Percentiles rank a stretch among this genome's conserved stretches.
Conservation (phyloP, 129 eudicot genomes). For the Pulicaria dysenterica region DNA sequence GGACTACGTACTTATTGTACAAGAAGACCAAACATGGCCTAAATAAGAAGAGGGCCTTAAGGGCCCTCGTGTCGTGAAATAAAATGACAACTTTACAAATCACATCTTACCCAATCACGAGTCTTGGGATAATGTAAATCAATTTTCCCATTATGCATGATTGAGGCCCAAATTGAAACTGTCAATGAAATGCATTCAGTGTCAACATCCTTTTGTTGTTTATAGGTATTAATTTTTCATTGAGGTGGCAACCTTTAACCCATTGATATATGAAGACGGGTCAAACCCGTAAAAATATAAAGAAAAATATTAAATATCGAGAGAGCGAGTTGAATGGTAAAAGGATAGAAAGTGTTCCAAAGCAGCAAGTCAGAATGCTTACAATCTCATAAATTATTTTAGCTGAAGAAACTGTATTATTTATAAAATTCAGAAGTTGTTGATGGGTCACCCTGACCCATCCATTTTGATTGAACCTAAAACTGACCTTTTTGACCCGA, state of each 20-base stretch:
- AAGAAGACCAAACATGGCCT: conserved; percentile 1
- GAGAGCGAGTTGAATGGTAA: not conserved
- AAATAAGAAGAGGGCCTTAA: not conserved
- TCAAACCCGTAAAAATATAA: not conserved
- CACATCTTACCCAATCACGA: conserved; percentile 69
- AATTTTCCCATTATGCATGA: conserved; percentile 94
- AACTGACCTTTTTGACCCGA: too few species aligned
- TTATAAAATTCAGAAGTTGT: not conserved
- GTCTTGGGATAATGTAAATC: conserved; percentile 73
- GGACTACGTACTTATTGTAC: not conserved
- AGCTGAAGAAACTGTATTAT: too few species aligned
- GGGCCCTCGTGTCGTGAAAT: too few species aligned
- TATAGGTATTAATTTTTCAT: not conserved
- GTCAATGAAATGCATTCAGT: not conserved
- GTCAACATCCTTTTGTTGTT: not conserved
- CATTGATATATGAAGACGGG: not conserved
- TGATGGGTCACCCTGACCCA: not conserved
- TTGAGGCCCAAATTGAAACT: conserved; percentile 81
- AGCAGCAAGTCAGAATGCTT: not conserved
- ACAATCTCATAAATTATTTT: not conserved
- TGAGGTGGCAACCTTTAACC: conserved; percentile 3
- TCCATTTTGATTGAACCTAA: too few species aligned
- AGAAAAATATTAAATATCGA: not conserved
- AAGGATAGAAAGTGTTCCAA: not conserved
- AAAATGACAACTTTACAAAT: not conserved